A percentile compares a stretch with the other conserved stretches of the same genome.
Conservation (phyloP, 768 basidiomycete genomes). For the Leccinum disarticulatum region DNA sequence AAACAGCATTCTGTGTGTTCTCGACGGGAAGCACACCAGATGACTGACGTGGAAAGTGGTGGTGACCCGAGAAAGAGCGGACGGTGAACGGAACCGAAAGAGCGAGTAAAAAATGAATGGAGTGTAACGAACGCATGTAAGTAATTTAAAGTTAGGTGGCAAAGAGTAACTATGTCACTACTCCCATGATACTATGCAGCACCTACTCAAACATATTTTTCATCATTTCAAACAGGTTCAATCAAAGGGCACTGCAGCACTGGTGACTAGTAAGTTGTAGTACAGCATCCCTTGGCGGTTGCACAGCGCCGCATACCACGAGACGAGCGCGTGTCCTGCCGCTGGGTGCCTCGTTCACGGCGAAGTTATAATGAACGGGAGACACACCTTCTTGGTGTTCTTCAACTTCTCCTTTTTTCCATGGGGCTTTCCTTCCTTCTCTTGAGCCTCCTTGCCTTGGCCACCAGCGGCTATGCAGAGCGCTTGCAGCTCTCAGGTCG, state of each 20-base stretch:
- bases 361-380: conserved; percentile 3
- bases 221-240: too few species aligned
- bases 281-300: too few species aligned
- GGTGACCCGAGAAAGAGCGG: conserved; percentile 14
- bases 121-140: conserved; percentile 26
- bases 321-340: not conserved
- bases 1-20: conserved; percentile 72
- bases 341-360: not conserved
- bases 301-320: too few species aligned
- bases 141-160: not conserved
- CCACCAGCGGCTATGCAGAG: conserved; percentile 2
- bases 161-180: not conserved
- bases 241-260: too few species aligned
- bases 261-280: too few species aligned
- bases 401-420: not conserved
- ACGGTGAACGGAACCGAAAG: conserved; percentile 34
- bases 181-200: too few species aligned
- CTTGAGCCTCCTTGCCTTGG: conserved; percentile 10
- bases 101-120: conserved; percentile 32
- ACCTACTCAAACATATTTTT: too few species aligned
- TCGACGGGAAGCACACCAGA: conserved; percentile 42
- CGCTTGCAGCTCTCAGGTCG: conserved; percentile 22
- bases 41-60: conserved; percentile 26
- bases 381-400: not conserved
- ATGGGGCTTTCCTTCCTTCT: conserved; percentile 17